Evolutionary conservation across 495 filamentous ascomycete genomes (phyloP), one percentile per base, ranked within the genome.

Genomic region (Cenococcum geophilum): DNA sequence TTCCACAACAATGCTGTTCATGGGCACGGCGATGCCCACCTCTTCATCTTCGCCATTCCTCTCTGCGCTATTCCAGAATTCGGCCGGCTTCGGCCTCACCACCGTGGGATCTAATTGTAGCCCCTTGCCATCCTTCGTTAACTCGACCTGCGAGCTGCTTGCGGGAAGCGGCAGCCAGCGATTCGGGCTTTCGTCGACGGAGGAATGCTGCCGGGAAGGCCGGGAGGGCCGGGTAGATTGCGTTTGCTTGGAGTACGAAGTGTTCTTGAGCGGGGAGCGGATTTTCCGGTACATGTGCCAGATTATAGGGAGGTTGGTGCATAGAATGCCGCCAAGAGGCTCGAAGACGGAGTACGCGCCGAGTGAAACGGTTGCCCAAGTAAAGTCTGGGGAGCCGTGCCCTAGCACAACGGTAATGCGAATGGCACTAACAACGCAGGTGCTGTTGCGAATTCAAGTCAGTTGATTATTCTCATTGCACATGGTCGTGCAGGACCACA

Each of bases 311-410:
- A 79, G 61, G 62, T 79, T 79, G 14, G 74, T 76, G 62, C 76
- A 76, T 32, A 79, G 66, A 54, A 79, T 76, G 3, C 71, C 75
- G 27, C 76, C 75, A 22, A 77, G 74, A 1, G 76, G 75, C 51
- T 79, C 76, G 61, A 69, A 77, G 27, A 69, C 74, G 5, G 74
- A 76, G 47, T 76, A 67, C 5, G 76, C 76, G 18, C 73, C 74
- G 9, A 77, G 65, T 8, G 76, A 71, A 48, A 75, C 76, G 55
- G 71, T 71, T 16, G 54, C 57, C 75, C 75, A 79, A 10, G 75
- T 77, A 49, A 75, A 71, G 57, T 79, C 76, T 0, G 71, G 60
- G 34, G 73, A 71, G 52, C 70, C 72, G 43, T 76, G 73, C 14
- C 72, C 67, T n/a, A 77, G 64, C 11, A 76, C 68, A 23, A 76